phyloP scores from a whole-genome alignment of 2,329 filamentous ascomycete species.

The Nemania abortiva region DNA sequence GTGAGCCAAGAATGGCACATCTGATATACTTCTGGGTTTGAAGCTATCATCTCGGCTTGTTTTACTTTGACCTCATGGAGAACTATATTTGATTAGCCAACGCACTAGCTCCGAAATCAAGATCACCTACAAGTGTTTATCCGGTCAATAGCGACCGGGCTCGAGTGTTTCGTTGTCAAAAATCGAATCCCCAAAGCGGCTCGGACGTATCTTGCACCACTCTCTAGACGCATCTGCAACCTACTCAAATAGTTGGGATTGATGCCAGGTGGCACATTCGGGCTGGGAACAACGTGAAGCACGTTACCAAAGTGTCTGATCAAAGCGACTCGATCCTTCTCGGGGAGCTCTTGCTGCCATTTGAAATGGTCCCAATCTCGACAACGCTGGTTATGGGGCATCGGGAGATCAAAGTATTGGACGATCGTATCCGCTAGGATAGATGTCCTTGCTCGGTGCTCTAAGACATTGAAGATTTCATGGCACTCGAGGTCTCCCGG shows the following conservation, averaged over 20 bases:
- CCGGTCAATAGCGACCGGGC: background rate
- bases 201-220: conserved; percentile 39
- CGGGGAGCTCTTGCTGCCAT: conserved; percentile 30
- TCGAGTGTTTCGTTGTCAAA: background rate
- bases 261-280: conserved; percentile 42
- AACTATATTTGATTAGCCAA: conserved; percentile 40
- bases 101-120: background rate
- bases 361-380: conserved; percentile 45
- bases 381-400: conserved; percentile 42
- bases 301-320: conserved; percentile 24
- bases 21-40: conserved; percentile 35
- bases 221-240: conserved; percentile 35
- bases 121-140: conserved; percentile 40
- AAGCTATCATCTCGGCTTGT: conserved; percentile 41
- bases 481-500: conserved; percentile 41
- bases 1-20: conserved; percentile 41
- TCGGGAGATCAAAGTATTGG: conserved; percentile 40
- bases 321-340: conserved; percentile 15
- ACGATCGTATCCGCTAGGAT: conserved; percentile 45
- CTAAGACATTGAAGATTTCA: conserved; percentile 48
- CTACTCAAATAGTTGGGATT: conserved; percentile 26
- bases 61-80: conserved; percentile 37
- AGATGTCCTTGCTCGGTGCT: conserved; percentile 47
- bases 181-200: conserved; percentile 35
- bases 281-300: conserved; percentile 36